Percentiles rank a stretch among this genome's conserved stretches.
phyloP scores from a whole-genome alignment of 176 grass and related monocot genomes.

The Alopecurus myosuroides region DNA sequence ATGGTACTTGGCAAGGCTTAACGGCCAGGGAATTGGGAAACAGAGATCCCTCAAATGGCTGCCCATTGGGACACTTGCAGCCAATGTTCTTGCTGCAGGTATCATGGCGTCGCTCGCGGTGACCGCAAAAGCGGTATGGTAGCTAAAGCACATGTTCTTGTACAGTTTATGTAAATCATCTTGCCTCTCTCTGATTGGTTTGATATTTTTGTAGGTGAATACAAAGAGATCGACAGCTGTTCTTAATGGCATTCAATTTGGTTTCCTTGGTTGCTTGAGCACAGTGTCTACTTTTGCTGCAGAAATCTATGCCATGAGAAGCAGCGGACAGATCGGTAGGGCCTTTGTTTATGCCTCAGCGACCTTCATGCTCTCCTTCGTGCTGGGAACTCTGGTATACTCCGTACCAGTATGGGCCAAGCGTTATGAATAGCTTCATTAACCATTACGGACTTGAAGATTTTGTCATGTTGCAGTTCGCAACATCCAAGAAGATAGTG shows the following conservation, averaged over 20 bases:
- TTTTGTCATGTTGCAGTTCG: background rate
- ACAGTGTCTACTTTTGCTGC: slow-evolving; percentile 94
- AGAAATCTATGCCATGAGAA: slow-evolving; percentile 86
- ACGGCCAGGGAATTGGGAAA: slow-evolving; percentile 71
- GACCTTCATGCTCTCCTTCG: slow-evolving; percentile 69
- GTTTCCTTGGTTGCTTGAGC: slow-evolving; percentile 89
- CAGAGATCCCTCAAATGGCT: slow-evolving; percentile 65
- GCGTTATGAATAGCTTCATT: slow-evolving; percentile 30
- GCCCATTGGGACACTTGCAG: slow-evolving; percentile 75
- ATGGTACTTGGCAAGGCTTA: slow-evolving; percentile 85
- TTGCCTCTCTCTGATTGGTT: background rate
- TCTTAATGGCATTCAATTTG: slow-evolving; percentile 71
- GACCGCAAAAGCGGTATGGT: slow-evolving; percentile 61
- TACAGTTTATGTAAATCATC: background rate
- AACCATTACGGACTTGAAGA: background rate
- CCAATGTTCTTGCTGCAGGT: slow-evolving; percentile 79
- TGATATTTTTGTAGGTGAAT: slow-evolving; percentile 47
- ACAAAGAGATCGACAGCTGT: slow-evolving; percentile 42
- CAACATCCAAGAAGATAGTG: background rate
- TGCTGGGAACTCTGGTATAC: slow-evolving; percentile 74
- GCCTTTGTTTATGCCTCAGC: slow-evolving; percentile 60
- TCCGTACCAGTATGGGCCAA: slow-evolving; percentile 75
- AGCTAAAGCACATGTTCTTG: background rate
- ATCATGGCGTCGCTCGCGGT: slow-evolving; percentile 70
- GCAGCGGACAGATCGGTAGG: slow-evolving; percentile 61